A percentile compares a stretch with the other conserved stretches of the same genome.
Evolutionary conservation across 164 flowering plant genomes (phyloP).

Genomic region (Platanus orientalis): DNA sequence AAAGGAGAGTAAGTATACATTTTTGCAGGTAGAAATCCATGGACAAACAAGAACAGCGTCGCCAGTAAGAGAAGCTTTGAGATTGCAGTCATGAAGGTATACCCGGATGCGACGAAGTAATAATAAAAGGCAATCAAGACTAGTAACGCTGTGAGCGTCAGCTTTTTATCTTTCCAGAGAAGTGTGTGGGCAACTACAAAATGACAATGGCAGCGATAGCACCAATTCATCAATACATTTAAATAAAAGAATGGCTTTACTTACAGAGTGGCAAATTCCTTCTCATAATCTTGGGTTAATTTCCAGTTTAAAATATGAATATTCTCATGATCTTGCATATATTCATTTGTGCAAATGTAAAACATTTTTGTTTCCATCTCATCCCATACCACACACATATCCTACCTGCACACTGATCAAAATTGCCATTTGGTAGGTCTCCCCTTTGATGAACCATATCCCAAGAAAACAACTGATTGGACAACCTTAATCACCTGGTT

Average conservation of each 20-base stretch:
- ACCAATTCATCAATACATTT: constrained; percentile 3
- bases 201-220: constrained; percentile 5
- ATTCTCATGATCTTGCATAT: not conserved
- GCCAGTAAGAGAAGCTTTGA: constrained; percentile 60
- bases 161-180: constrained; percentile 84
- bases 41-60: constrained; percentile 62
- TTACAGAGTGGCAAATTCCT: not conserved
- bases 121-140: constrained; percentile 57
- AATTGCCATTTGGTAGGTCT: too few species aligned
- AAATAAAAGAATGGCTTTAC: not conserved
- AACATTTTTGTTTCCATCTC: too few species aligned
- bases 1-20: constrained; percentile 39
- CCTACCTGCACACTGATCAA: too few species aligned
- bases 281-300: not conserved
- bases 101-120: constrained; percentile 62
- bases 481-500: too few species aligned
- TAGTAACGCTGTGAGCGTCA: constrained; percentile 41
- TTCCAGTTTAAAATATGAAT: not conserved
- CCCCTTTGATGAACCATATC: too few species aligned
- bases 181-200: constrained; percentile 86
- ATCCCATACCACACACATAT: too few species aligned
- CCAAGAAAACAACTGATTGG: too few species aligned
- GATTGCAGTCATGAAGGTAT: constrained; percentile 57
- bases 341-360: too few species aligned
- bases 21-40: constrained; percentile 68